phyloP scores from a whole-genome alignment of 192 early-diverging fungal species.

The Mortierella hygrophila region DNA sequence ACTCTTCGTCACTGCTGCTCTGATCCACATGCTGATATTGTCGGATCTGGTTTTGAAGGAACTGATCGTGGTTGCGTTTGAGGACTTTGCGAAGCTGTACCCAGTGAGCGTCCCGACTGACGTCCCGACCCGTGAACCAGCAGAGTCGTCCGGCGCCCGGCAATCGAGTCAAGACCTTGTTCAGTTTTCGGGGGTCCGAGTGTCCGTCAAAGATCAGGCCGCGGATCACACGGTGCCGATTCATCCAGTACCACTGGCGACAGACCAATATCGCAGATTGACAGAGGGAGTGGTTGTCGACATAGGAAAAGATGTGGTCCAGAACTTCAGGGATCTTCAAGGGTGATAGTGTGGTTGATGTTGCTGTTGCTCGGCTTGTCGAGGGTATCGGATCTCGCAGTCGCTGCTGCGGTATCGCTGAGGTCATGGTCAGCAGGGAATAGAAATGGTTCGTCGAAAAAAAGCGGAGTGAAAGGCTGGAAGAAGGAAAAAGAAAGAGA shows the following conservation, averaged over 20 bases:
- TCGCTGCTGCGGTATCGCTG: neutral
- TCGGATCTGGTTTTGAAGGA: neutral
- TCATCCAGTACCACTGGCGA: conserved; percentile 3
- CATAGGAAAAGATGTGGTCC: neutral
- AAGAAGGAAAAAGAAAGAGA: neutral
- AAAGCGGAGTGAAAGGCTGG: neutral
- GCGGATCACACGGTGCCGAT: neutral
- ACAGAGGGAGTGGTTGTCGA: neutral
- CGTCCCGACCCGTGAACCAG: conserved; percentile 1
- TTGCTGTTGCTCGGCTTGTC: neutral
- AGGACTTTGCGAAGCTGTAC: neutral
- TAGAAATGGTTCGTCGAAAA: neutral
- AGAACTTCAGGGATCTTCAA: neutral
- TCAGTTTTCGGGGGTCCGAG: neutral
- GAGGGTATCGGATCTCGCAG: neutral
- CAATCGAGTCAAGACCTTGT: neutral
- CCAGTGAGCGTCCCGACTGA: neutral
- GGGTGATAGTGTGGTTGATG: neutral
- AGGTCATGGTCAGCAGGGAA: neutral
- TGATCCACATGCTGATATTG: conserved; percentile 5
- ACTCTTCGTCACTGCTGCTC: neutral
- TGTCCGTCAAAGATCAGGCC: neutral
- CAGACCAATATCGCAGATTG: neutral
- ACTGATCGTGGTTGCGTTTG: neutral
- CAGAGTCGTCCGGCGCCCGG: neutral